Conservation (phyloP, 768 basidiomycete species). For the Hebeloma cylindrosporum region DNA sequence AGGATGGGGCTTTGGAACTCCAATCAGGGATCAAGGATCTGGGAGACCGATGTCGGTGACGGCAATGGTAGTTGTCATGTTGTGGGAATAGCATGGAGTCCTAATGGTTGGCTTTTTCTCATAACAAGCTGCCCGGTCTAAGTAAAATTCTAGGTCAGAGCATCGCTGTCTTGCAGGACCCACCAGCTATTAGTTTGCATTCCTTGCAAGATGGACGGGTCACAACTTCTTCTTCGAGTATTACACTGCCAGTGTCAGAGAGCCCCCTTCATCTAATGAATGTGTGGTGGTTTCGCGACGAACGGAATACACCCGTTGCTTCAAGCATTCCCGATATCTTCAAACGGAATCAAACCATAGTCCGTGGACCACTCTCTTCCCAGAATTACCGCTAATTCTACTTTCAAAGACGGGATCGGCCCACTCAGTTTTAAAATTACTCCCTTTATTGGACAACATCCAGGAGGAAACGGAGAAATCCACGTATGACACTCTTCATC, state of each 20-base stretch:
- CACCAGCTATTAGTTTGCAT: conserved; percentile 66
- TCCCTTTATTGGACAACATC: conserved; percentile 72
- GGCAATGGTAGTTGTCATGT: conserved; percentile 49
- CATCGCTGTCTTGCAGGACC: conserved; percentile 71
- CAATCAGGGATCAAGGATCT: conserved; percentile 74
- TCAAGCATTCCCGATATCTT: conserved; percentile 73
- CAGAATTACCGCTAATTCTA: conserved; percentile 6
- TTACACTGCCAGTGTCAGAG: conserved; percentile 25
- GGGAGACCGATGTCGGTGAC: conserved; percentile 72
- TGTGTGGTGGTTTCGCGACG: conserved; percentile 75
- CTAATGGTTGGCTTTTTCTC: conserved; percentile 54
- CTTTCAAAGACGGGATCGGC: conserved; percentile 72
- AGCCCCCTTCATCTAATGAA: conserved; percentile 37
- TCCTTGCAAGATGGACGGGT: conserved; percentile 76
- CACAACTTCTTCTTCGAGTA: conserved; percentile 46
- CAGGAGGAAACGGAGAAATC: conserved; percentile 65
- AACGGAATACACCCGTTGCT: conserved; percentile 33
- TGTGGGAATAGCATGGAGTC: conserved; percentile 74
- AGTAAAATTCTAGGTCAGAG: conserved; percentile 49
- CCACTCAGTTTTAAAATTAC: conserved; percentile 62
- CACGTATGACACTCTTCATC: conserved; percentile 44
- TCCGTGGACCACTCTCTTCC: conserved; percentile 32
- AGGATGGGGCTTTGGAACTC: conserved; percentile 76
- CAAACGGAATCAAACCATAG: conserved; percentile 62
- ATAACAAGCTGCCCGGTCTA: not conserved